Conservation (phyloP, 306 rosid genomes). For the Biancaea sappan region DNA sequence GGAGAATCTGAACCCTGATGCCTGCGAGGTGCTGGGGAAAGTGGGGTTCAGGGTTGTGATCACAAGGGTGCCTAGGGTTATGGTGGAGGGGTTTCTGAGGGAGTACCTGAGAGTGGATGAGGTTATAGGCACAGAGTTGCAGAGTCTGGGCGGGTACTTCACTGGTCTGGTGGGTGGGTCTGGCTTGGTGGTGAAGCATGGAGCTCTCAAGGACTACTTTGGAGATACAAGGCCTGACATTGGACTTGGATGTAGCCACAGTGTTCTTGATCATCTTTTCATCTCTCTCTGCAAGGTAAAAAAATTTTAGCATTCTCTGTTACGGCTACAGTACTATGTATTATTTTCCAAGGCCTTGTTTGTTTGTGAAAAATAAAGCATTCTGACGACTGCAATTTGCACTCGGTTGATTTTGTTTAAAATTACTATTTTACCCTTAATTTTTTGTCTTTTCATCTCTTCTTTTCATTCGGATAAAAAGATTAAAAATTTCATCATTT, state of each 20-base stretch:
- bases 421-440: no score
- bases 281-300: slow-evolving; percentile 66
- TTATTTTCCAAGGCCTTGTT: no score
- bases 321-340: background rate
- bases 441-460: no score
- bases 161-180: slow-evolving; percentile 51
- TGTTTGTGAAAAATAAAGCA: no score
- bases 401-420: no score
- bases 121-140: slow-evolving; percentile 60
- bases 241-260: slow-evolving; percentile 54
- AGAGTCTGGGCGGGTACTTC: slow-evolving; percentile 42
- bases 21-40: slow-evolving; percentile 50
- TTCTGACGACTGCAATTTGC: no score
- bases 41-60: slow-evolving; percentile 42
- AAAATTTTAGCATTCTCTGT: background rate
- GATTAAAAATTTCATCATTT: no score
- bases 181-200: slow-evolving; percentile 61
- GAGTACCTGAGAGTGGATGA: slow-evolving; percentile 54
- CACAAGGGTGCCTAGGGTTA: slow-evolving; percentile 59
- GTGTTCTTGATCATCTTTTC: slow-evolving; percentile 55
- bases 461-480: no score
- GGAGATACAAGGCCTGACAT: slow-evolving; percentile 61
- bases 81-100: slow-evolving; percentile 63
- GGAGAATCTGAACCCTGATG: slow-evolving; percentile 54
- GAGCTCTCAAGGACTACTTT: slow-evolving; percentile 51